phyloP scores from a whole-genome alignment of 2,329 filamentous ascomycete species.

The Aaosphaeria pasadenensis region DNA sequence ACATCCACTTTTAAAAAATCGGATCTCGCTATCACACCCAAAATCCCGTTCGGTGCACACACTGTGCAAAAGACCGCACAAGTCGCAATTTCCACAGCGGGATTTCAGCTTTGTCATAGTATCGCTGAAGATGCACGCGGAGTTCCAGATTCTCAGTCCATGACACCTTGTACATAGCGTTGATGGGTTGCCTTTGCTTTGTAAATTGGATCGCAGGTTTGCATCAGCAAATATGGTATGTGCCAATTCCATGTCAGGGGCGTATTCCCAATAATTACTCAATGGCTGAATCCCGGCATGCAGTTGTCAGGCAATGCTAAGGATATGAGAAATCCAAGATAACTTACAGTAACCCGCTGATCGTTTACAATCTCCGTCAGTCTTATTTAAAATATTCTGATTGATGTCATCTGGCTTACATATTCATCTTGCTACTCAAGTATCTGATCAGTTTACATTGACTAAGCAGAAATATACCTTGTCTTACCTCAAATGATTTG shows the following conservation, averaged over 20 bases:
- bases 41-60: not conserved
- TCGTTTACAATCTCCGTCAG: not conserved
- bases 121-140: slow-evolving; percentile 1
- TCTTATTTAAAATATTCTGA: not conserved
- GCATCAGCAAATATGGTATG: not conserved
- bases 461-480: no score
- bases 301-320: not conserved
- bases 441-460: not conserved
- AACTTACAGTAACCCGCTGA: not conserved
- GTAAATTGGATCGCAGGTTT: not conserved
- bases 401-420: not conserved
- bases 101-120: not conserved
- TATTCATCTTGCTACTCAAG: not conserved
- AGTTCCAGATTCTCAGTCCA: not conserved
- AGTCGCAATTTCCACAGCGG: not conserved
- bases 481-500: not conserved
- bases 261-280: slow-evolving; percentile 7
- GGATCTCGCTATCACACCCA: not conserved
- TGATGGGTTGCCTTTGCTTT: not conserved
- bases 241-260: slow-evolving; percentile 3
- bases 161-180: slow-evolving; percentile 1
- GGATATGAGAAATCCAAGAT: not conserved
- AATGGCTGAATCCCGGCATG: not conserved
- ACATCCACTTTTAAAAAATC: not conserved
- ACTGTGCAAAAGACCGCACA: slow-evolving; percentile 1